Evolutionary conservation across 805 yeast species (phyloP).

Genomic region (Candida multigemmis): DNA sequence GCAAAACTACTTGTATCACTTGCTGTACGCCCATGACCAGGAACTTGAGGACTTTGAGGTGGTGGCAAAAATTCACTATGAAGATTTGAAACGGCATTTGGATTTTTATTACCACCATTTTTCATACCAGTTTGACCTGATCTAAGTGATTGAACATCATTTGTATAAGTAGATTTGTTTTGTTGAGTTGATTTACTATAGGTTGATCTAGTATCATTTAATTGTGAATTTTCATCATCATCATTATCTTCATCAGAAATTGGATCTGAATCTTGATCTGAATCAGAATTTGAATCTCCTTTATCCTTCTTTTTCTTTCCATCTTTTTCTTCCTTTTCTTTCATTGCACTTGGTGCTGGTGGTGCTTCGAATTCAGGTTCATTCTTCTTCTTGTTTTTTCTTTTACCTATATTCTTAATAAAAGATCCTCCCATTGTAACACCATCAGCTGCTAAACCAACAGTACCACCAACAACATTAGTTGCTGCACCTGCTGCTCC

Average conservation of each 20-base stretch:
- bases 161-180: constrained; percentile 9
- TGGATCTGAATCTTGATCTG: background rate
- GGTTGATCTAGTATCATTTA: background rate
- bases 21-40: constrained; percentile 10
- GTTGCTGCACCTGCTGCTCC: constrained; percentile 31
- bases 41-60: constrained; percentile 25
- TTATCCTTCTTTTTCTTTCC: too few relatives aligned
- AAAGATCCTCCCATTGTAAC: constrained; percentile 38
- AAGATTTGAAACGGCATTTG: constrained; percentile 22
- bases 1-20: constrained; percentile 23
- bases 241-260: background rate
- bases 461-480: constrained; percentile 31
- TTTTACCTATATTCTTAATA: constrained; percentile 20
- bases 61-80: constrained; percentile 24
- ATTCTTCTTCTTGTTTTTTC: constrained; percentile 11
- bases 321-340: background rate
- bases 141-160: constrained; percentile 28
- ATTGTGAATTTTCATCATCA: too few relatives aligned
- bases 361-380: constrained; percentile 3
- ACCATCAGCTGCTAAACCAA: constrained; percentile 38
- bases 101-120: constrained; percentile 4
- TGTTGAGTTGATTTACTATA: background rate
- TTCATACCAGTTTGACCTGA: constrained; percentile 12
- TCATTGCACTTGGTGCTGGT: background rate
- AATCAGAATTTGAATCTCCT: constrained; percentile 1